Evolutionary conservation across 805 yeast genomes (phyloP).

Genomic region (Kodamaea kakaduensis): DNA sequence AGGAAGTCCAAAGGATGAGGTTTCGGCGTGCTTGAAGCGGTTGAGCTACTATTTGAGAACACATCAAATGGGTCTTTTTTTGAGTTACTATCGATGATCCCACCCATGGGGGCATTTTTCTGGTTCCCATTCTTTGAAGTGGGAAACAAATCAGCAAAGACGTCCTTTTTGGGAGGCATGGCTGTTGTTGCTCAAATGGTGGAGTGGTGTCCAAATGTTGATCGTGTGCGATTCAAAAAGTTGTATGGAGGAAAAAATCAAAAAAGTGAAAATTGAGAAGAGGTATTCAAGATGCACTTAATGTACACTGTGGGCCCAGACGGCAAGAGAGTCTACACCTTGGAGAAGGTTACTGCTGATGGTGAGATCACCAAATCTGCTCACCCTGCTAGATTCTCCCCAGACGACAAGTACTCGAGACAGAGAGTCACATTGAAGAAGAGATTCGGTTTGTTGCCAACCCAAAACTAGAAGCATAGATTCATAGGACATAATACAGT

Average conservation of each 20-base stretch:
- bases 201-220: background rate
- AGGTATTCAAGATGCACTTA: conserved; percentile 72
- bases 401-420: conserved; percentile 98
- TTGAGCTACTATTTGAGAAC: conserved; percentile 1
- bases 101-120: background rate
- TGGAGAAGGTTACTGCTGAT: conserved; percentile 69
- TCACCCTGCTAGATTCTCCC: conserved; percentile 99
- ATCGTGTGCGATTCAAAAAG: background rate
- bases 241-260: background rate
- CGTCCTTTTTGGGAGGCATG: conserved; percentile 41
- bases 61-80: conserved; percentile 4
- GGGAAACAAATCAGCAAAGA: conserved; percentile 41
- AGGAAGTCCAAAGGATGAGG: conserved; percentile 5
- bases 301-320: conserved; percentile 95
- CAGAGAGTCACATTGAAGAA: conserved; percentile 98
- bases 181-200: background rate
- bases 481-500: too few relatives aligned
- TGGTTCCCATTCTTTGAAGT: conserved; percentile 11
- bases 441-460: conserved; percentile 85
- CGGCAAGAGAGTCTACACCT: conserved; percentile 94
- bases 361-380: conserved; percentile 98
- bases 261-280: conserved; percentile 7
- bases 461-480: conserved; percentile 47
- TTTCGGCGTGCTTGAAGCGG: conserved; percentile 4
- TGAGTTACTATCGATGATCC: background rate